Base-by-base conservation (phyloP, 2,329 filamentous ascomycete species). In the Delphinella strobiligena region DNA sequence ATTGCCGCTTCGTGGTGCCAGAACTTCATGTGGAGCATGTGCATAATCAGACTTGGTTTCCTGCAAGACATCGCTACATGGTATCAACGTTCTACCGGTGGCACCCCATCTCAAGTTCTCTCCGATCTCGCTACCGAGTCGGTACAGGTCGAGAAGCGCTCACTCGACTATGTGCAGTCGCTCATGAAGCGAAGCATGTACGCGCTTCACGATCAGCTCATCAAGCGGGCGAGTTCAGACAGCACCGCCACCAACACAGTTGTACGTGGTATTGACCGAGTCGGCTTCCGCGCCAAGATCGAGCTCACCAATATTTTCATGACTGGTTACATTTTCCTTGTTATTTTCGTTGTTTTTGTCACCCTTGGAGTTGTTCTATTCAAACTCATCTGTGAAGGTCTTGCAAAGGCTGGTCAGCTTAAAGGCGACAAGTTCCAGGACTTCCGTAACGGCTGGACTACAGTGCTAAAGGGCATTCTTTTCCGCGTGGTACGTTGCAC, bases 1-100 rank as follows among this genome's bases (percentile, higher is more conserved):
- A 83, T 94, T 45, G 89, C 93, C 39, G 74, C 83, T 53, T 74
- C 88, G 0, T 96, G 89, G 89, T 94, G 88, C 2, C 88, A 95
- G 64, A 89, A 95, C 63, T 95, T 96, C 66, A 83, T 93, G 58
- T 96, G 89, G 89, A 93, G 82, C 54, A 91, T 96, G 85, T 89
- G 89, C 51, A 87, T 96, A 52, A 93, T 96, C 53, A 75, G 75
- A 37, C 72, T 95, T 31, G 70, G 69, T n/a, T 95, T 93, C 60
- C 74, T 95, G 64, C 86, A 96, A 65, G 70, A 69, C 35, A 83
- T 94, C 54, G 84, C 85, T 45, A 93, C 87, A 27, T 96, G 89
- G 89, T 96, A 95, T 58, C 88, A 94, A 64, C 82, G 88, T 45
- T 75, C 89, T 3, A 96, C 89, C 2, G 89, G 89, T 38, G 89